Conservation (phyloP, 306 rosid species). For the Dryas drummondii region DNA sequence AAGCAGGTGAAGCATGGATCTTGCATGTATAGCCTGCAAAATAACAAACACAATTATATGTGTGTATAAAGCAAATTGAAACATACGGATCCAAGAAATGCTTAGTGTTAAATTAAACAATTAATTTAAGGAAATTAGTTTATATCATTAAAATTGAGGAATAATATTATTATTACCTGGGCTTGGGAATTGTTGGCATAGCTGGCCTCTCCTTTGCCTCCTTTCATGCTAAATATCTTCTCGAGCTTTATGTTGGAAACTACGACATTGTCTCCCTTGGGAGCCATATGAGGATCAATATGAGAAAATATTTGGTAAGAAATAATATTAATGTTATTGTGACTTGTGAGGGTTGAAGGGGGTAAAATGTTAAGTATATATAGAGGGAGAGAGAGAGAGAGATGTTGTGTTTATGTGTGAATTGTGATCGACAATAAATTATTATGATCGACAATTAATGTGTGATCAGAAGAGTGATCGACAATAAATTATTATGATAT, state of each 20-base stretch:
- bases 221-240: slow-evolving; percentile 86
- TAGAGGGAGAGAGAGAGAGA: slow-evolving; percentile 1
- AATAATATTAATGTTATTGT: not conserved
- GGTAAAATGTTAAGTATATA: slow-evolving; percentile 6
- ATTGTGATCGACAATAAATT: not conserved
- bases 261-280: slow-evolving; percentile 65
- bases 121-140: no score
- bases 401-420: not conserved
- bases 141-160: no score
- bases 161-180: slow-evolving; percentile 34
- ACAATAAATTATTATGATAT: slow-evolving; percentile 4
- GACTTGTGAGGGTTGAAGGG: slow-evolving; percentile 7
- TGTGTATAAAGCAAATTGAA: not conserved
- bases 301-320: not conserved
- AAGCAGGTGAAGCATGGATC: slow-evolving; percentile 86
- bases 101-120: no score
- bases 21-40: slow-evolving; percentile 81
- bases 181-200: slow-evolving; percentile 98
- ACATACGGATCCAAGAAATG: no score
- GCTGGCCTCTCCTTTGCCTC: slow-evolving; percentile 92
- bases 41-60: not conserved
- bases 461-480: not conserved
- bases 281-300: slow-evolving; percentile 42
- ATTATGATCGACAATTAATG: not conserved
- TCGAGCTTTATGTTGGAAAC: slow-evolving; percentile 80